These are phyloP conservation scores for Phoma sp. DNA, from an alignment of 2,329 filamentous ascomycete genomes.

Conservation along the genomic window DNA sequence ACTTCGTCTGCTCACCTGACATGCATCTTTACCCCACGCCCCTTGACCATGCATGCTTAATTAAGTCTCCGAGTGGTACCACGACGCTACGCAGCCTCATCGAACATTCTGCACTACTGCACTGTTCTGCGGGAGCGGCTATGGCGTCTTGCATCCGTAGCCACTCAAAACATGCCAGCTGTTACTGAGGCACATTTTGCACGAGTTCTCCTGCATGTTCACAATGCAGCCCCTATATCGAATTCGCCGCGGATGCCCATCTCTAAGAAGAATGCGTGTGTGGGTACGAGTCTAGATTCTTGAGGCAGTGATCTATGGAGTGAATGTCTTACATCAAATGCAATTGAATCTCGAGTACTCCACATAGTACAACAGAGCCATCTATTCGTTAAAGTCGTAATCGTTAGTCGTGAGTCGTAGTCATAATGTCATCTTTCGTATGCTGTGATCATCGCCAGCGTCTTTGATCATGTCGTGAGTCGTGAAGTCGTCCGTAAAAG, in stretches of 20 bases:
- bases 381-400: slow-evolving; percentile 17
- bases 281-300: no score
- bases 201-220: slow-evolving; percentile 15
- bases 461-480: background rate
- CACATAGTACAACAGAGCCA: slow-evolving; percentile 23
- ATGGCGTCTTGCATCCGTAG: slow-evolving; percentile 11
- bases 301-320: no score
- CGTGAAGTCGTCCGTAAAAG: background rate
- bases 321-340: no score
- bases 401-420: slow-evolving; percentile 28
- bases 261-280: no score
- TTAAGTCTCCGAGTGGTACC: slow-evolving; percentile 8
- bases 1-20: background rate
- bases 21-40: no score
- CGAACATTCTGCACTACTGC: slow-evolving; percentile 2
- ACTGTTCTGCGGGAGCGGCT: slow-evolving; percentile 4
- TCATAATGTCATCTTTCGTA: slow-evolving; percentile 4
- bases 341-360: slow-evolving; percentile 24
- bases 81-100: slow-evolving; percentile 2
- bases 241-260: background rate
- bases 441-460: no score
- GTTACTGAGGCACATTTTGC: slow-evolving; percentile 27
- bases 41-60: background rate
- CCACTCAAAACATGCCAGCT: slow-evolving; percentile 41
- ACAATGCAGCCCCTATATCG: slow-evolving; percentile 6